Evolutionary conservation across 75 land plant genomes (phyloP), one percentile per base, ranked within the genome.

Genomic region (Selaginella tamariscina): DNA sequence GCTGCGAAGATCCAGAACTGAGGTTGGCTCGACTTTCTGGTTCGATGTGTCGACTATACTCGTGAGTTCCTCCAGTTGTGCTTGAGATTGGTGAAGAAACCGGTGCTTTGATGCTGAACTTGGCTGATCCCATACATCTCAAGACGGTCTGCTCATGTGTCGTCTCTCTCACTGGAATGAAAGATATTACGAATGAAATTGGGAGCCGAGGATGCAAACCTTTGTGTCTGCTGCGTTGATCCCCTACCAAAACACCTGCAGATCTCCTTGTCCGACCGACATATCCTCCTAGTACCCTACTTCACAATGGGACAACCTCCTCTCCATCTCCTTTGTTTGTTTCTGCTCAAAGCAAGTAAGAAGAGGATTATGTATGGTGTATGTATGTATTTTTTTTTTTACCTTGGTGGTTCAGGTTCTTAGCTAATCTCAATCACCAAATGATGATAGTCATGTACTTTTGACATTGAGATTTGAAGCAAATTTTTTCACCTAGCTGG

Each of bases 1-100:
- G 49, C 49, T 39, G 49, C 49, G 49, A 39, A 39, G 49, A 39
- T 39, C 49, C 49, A 39, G 49, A 39, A 39, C 49, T 5, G 49
- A 39, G 15, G 49, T 39, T 39, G 49, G 49, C 49, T 39, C 49
- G 49, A 15, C 49, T 5, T 5, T 5, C 15, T 39, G 5, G 49
- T 15, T 39, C 49, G 11, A 5, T 15, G 11, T 39, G 49, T 15
- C 15, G 49, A 15, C 49, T 5, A 5, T 15, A 5, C 49, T 39
- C 49, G 49, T 39, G 49, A 39, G 49, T 15, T 39, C 49, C 49
- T 39, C 11, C 49, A 5, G 49, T 15, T 39, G 49, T 39, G 49
- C 49, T 39, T 5, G 49, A 5, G 49, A 39, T 5, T 5, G 49
- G 15, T 15, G 49, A 15, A 15, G 15, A 39, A 39, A 5, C 11